phyloP scores from a whole-genome alignment of 2,329 filamentous ascomycete genomes.

The Hirsutella thompsonii region DNA sequence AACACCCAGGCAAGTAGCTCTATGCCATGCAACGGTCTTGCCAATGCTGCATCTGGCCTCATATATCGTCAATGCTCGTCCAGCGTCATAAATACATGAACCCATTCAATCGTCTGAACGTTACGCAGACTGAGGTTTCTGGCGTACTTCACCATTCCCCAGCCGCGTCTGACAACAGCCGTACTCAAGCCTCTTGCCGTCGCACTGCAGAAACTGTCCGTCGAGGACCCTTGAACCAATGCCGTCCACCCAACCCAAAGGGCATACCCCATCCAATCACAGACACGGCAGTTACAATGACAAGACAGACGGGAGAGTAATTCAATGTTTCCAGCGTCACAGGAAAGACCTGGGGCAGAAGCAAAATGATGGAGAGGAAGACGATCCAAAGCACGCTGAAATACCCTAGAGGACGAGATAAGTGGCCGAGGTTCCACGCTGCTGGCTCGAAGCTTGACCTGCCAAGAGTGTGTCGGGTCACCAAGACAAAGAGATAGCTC shows the following conservation, averaged over 20 bases:
- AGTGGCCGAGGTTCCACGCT: constrained; percentile 1
- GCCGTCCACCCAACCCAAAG: constrained; percentile 1
- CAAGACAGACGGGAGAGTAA: constrained; percentile 2
- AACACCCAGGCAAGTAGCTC: no score
- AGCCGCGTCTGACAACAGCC: no score
- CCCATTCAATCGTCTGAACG: no score
- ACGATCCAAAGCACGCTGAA: constrained; percentile 1
- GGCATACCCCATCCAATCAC: constrained; percentile 2
- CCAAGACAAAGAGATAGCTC: constrained; percentile 3
- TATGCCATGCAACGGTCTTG: no score
- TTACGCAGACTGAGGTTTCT: no score
- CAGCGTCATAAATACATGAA: no score
- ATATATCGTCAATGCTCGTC: no score
- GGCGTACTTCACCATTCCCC: no score
- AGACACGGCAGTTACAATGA: background rate
- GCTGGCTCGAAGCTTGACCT: constrained; percentile 1
- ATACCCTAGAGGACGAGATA: background rate
- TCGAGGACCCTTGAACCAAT: constrained; percentile 3
- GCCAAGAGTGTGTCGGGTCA: constrained; percentile 3
- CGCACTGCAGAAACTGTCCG: background rate
- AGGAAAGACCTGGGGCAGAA: constrained; percentile 3
- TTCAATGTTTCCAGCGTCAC: constrained; percentile 1
- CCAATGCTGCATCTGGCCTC: no score
- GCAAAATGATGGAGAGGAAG: constrained; percentile 1
- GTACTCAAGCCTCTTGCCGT: background rate